Conservation (phyloP, 768 basidiomycete genomes). For the Auriscalpium microsporum region DNA sequence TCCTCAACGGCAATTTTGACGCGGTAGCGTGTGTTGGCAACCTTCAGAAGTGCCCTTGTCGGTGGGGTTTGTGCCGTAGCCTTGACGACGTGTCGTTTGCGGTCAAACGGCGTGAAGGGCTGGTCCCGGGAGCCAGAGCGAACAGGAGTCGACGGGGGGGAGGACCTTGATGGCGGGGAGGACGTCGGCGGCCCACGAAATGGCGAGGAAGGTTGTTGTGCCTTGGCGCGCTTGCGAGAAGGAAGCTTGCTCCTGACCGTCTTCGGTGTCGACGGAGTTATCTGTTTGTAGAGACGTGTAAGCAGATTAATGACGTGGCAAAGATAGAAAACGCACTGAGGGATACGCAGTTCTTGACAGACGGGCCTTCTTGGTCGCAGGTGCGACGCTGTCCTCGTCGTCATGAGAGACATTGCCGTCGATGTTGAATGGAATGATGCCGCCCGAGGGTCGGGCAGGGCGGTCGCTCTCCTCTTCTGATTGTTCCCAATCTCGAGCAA, state of each 20-base stretch:
- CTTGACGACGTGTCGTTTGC: no score
- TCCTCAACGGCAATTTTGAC: not conserved
- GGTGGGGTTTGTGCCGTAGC: no score
- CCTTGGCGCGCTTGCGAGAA: not conserved
- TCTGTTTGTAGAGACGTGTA: not conserved
- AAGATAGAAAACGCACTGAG: not conserved
- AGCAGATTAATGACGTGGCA: not conserved
- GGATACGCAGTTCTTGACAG: not conserved
- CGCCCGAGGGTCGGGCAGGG: not conserved
- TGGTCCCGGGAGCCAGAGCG: no score
- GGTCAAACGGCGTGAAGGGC: no score
- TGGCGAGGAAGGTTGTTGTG: not conserved
- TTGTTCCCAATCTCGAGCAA: not conserved
- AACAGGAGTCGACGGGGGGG: no score
- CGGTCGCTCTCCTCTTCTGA: not conserved
- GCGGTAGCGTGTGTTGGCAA: not conserved
- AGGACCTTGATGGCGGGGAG: not conserved
- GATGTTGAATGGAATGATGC: not conserved
- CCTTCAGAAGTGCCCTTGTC: not conserved
- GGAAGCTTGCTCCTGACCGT: not conserved
- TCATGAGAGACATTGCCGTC: no score
- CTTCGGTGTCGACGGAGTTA: not conserved
- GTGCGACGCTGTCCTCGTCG: not conserved
- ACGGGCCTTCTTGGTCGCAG: not conserved
- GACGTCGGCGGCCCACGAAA: not conserved